These are phyloP conservation scores for Rhinocladiella similis DNA, from an alignment of 2,329 filamentous ascomycete genomes.

Conservation along the genomic window DNA sequence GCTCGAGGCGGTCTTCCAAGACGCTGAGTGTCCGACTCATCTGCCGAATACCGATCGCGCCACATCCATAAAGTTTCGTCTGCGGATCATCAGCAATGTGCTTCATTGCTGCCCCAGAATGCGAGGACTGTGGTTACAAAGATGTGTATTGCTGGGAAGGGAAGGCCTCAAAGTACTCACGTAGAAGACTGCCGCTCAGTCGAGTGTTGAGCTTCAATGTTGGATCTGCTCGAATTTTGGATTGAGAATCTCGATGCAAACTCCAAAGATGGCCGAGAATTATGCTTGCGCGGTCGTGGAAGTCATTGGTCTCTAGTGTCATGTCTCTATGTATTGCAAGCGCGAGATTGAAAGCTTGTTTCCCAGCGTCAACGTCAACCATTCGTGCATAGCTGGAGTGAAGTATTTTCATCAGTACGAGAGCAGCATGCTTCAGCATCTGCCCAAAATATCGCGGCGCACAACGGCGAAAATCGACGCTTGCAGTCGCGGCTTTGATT, in stretches of 20 bases:
- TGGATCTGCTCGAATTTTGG: slow-evolving; percentile 16
- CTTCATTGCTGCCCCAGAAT: too few species aligned
- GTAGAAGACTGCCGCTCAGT: slow-evolving; percentile 21
- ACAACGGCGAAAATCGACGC: not conserved
- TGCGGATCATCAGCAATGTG: too few species aligned
- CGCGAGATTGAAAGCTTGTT: slow-evolving; percentile 20
- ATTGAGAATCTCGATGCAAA: slow-evolving; percentile 10
- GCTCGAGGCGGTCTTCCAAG: slow-evolving; percentile 3
- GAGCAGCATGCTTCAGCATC: slow-evolving; percentile 5
- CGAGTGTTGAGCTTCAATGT: slow-evolving; percentile 20
- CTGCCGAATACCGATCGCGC: not conserved
- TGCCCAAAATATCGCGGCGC: not conserved
- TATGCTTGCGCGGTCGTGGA: slow-evolving; percentile 22
- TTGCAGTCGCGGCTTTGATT: slow-evolving; percentile 1
- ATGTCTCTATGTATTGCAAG: slow-evolving; percentile 14
- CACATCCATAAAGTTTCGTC: too few species aligned
- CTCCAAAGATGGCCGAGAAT: slow-evolving; percentile 27
- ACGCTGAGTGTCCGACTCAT: slow-evolving; percentile 1
- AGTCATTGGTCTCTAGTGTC: slow-evolving; percentile 27
- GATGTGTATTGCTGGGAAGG: too few species aligned
- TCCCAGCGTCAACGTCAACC: slow-evolving; percentile 24
- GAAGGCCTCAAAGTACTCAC: slow-evolving; percentile 4
- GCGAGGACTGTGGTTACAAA: too few species aligned
- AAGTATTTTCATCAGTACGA: slow-evolving; percentile 7
- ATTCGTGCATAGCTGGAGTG: slow-evolving; percentile 9